These are phyloP conservation scores for Sechiopsis laciniata DNA, from an alignment of 306 rosid species.

Conservation along the genomic window DNA sequence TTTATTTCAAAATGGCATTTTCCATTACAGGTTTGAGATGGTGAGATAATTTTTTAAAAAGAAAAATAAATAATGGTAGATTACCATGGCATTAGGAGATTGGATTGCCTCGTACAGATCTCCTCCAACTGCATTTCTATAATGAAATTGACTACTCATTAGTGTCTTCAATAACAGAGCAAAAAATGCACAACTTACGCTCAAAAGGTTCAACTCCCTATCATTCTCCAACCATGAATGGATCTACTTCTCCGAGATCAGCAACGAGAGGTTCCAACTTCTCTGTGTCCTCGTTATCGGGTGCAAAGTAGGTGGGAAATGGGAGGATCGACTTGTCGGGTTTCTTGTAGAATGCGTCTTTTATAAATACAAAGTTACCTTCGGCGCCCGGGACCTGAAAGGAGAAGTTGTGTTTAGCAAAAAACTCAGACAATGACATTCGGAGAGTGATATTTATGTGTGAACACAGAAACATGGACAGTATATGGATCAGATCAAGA, in stretches of 20 bases:
- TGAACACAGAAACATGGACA: constrained; percentile 1
- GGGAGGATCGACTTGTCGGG: constrained; percentile 64
- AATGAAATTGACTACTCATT: background rate
- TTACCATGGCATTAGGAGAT: background rate
- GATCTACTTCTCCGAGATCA: constrained; percentile 85
- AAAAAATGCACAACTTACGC: background rate
- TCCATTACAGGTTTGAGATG: constrained; percentile 7
- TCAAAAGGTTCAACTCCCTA: background rate
- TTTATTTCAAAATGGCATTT: constrained; percentile 5
- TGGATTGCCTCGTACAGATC: constrained; percentile 8
- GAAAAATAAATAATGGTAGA: background rate
- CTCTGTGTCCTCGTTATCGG: constrained; percentile 52
- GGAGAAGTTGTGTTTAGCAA: constrained; percentile 1
- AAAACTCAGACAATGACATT: constrained; percentile 18
- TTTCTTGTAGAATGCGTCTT: constrained; percentile 68
- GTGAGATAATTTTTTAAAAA: background rate
- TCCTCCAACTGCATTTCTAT: constrained; percentile 11
- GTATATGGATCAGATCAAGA: background rate
- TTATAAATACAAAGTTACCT: constrained; percentile 86
- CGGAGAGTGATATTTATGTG: background rate
- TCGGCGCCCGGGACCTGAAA: constrained; percentile 89
- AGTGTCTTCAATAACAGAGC: constrained; percentile 4
- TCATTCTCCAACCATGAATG: constrained; percentile 75
- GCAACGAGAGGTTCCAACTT: constrained; percentile 65
- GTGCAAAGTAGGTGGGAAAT: constrained; percentile 71